Evolutionary conservation across 352 stramenopile genomes (phyloP).

Genomic region (Globisporangium spinosum): DNA sequence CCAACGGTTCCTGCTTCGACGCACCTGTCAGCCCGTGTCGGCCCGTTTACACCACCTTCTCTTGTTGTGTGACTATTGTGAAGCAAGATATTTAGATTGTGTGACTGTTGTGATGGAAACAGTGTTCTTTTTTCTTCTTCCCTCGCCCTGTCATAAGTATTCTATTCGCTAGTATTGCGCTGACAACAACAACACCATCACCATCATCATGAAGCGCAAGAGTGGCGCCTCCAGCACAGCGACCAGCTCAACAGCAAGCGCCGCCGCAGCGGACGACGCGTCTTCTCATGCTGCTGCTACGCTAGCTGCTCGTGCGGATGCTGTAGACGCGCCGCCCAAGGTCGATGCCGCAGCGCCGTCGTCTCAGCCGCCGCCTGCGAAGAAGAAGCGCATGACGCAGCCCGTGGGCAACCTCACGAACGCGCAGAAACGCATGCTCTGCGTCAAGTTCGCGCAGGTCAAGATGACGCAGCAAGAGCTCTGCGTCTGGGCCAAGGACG

Average conservation of each 20-base stretch:
- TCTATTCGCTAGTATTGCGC: conserved; percentile 9
- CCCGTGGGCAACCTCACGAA: conserved; percentile 61
- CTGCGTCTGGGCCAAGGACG: conserved; percentile 52
- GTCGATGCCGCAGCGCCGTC: background rate
- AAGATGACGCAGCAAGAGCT: conserved; percentile 68
- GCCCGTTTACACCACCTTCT: too few relatives aligned
- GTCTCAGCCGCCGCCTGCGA: conserved; percentile 16
- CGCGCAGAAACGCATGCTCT: conserved; percentile 54
- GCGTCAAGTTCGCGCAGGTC: conserved; percentile 48
- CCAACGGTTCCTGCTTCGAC: too few relatives aligned
- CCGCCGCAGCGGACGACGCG: background rate
- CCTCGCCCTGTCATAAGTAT: conserved; percentile 7
- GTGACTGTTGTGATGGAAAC: too few relatives aligned
- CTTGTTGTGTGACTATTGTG: too few relatives aligned
- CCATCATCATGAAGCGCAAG: conserved; percentile 9
- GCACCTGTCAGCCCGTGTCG: too few relatives aligned
- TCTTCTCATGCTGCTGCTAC: background rate
- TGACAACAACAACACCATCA: background rate
- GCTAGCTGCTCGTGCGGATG: background rate
- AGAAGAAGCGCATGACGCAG: conserved; percentile 42
- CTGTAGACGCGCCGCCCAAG: background rate
- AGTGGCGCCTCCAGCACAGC: background rate
- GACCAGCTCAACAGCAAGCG: background rate
- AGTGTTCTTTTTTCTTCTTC: too few relatives aligned
- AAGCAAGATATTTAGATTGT: too few relatives aligned